A percentile compares a stretch with the other conserved stretches of the same genome.
Evolutionary conservation across 345 rosid genomes (phyloP).

Genomic region (Citrus sinensis): DNA sequence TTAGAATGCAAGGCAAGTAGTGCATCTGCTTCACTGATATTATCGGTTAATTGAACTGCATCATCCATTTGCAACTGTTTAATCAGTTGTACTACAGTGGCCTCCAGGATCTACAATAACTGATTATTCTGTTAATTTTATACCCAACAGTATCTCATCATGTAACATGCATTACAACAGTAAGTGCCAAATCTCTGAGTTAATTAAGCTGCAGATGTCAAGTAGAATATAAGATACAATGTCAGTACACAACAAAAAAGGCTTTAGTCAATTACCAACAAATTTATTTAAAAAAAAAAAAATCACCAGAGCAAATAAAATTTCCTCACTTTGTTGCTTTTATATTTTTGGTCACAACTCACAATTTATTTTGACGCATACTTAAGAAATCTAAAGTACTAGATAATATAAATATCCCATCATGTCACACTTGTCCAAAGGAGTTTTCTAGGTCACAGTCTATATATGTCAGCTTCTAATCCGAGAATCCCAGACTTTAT

Average conservation of each 20-base stretch:
- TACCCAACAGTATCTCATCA: constrained; percentile 10
- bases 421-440: too few relatives aligned
- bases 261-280: background rate
- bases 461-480: too few relatives aligned
- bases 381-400: background rate
- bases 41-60: constrained; percentile 52
- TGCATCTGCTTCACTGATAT: constrained; percentile 82
- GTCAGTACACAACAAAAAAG: background rate
- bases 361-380: background rate
- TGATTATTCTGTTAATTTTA: constrained; percentile 34
- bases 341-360: background rate
- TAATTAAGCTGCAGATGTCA: background rate
- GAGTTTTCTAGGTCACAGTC: too few relatives aligned
- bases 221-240: background rate
- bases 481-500: too few relatives aligned
- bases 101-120: constrained; percentile 63
- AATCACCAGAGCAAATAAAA: background rate
- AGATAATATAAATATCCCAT: background rate
- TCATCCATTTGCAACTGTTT: constrained; percentile 58
- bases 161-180: background rate
- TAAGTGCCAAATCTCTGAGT: background rate
- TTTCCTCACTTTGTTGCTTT: background rate
- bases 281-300: background rate
- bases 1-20: constrained; percentile 75
- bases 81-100: constrained; percentile 62